These are phyloP conservation scores for Microbotryum violaceum DNA, from an alignment of 1,284 basidiomycete species.

Conservation along the genomic window DNA sequence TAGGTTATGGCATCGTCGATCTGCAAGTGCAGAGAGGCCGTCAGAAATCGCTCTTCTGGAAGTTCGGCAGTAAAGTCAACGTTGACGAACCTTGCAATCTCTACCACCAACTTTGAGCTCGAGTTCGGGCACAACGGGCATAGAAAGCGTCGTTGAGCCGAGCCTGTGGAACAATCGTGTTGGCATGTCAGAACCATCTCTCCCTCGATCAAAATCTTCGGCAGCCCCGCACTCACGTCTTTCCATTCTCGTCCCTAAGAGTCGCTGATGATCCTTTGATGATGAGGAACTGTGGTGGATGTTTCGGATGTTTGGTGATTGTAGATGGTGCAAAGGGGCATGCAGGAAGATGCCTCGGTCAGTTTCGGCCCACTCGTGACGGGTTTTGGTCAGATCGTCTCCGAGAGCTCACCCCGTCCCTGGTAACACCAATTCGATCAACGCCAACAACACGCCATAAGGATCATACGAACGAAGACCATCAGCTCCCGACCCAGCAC, in stretches of 20 bases:
- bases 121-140: constrained; percentile 46
- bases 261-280: constrained; percentile 40
- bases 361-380: too few relatives aligned
- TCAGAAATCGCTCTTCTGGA: background rate
- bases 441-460: too few relatives aligned
- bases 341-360: too few relatives aligned
- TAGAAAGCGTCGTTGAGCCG: background rate
- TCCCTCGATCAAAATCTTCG: background rate
- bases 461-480: too few relatives aligned
- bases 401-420: constrained; percentile 35
- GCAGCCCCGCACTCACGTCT: constrained; percentile 45
- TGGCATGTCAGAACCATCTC: background rate
- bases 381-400: too few relatives aligned
- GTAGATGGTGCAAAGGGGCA: too few relatives aligned
- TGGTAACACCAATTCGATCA: constrained; percentile 27
- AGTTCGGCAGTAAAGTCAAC: background rate
- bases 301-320: too few relatives aligned
- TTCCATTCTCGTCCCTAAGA: constrained; percentile 58
- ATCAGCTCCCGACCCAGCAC: too few relatives aligned
- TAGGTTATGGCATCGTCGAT: constrained; percentile 4
- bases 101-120: constrained; percentile 44
- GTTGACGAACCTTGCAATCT: constrained; percentile 1
- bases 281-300: constrained; percentile 50
- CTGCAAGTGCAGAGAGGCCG: background rate
- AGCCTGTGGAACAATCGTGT: background rate